Conservation (phyloP, 495 filamentous ascomycete species). For the Podospora pseudocomata region DNA sequence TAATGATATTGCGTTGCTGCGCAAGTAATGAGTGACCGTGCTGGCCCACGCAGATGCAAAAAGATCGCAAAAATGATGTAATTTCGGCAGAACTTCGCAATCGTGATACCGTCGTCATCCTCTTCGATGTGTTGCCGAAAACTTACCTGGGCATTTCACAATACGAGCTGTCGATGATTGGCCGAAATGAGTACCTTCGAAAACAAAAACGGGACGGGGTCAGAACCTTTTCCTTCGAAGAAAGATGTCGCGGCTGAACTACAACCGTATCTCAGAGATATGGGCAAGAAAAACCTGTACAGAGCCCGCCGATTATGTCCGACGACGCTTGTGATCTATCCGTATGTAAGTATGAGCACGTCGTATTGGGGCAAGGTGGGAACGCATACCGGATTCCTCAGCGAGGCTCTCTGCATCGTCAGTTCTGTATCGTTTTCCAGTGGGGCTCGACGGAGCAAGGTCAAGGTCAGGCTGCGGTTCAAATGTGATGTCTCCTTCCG, state of each 20-base stretch:
- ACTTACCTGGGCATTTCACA: neutral
- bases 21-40: neutral
- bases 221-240: constrained; percentile 17
- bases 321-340: constrained; percentile 50
- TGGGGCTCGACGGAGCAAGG: constrained; percentile 16
- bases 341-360: constrained; percentile 25
- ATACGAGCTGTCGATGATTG: neutral
- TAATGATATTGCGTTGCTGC: neutral
- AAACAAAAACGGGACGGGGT: constrained; percentile 11
- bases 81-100: neutral
- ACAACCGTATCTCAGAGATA: constrained; percentile 17
- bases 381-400: constrained; percentile 41
- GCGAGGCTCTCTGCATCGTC: constrained; percentile 30
- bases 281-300: constrained; percentile 3
- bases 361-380: neutral
- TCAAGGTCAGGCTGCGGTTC: constrained; percentile 17
- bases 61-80: neutral
- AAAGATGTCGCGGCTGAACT: constrained; percentile 23
- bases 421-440: constrained; percentile 31
- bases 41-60: neutral
- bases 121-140: neutral
- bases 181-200: constrained; percentile 14
- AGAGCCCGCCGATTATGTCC: constrained; percentile 36
- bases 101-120: neutral
- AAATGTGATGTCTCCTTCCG: constrained; percentile 31